phyloP scores from a whole-genome alignment of 202 grass and related monocot species.

The Zizania palustris region DNA sequence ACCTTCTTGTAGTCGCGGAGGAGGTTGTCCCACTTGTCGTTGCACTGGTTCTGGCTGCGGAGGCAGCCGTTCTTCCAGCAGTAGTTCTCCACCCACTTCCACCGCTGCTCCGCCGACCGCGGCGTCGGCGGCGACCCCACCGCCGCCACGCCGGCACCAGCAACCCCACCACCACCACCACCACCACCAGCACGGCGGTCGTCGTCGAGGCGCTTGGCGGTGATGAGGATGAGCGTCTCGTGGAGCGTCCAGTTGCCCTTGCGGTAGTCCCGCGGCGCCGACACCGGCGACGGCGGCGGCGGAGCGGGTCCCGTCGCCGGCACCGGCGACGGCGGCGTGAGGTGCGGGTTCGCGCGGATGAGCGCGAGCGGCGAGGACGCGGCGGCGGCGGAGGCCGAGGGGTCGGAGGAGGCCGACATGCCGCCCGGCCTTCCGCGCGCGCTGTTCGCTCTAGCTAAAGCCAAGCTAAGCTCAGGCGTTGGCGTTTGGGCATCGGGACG shows the following conservation, averaged over 20 bases:
- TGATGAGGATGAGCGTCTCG: slow-evolving; percentile 95
- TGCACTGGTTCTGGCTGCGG: slow-evolving; percentile 99
- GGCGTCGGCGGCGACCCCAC: slow-evolving; percentile 40
- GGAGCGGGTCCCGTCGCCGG: slow-evolving; percentile 39
- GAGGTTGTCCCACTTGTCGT: slow-evolving; percentile 99
- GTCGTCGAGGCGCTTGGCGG: slow-evolving; percentile 89
- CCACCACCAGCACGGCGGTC: slow-evolving; percentile 62
- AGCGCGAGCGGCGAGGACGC: slow-evolving; percentile 34
- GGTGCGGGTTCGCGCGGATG: slow-evolving; percentile 50
- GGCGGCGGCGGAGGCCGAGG: slow-evolving; percentile 41
- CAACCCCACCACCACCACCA: neutral
- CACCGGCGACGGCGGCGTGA: slow-evolving; percentile 39
- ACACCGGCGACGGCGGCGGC: slow-evolving; percentile 37
- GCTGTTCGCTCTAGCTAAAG: neutral
- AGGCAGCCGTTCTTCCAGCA: slow-evolving; percentile 93
- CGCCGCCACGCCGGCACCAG: neutral
- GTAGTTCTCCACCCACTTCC: slow-evolving; percentile 99
- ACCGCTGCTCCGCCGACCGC: slow-evolving; percentile 82
- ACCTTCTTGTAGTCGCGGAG: slow-evolving; percentile 99
- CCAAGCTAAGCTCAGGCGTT: neutral
- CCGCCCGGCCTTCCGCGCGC: neutral
- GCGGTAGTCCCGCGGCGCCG: slow-evolving; percentile 69
- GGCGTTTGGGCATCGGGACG: slow-evolving; percentile 19
- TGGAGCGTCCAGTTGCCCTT: slow-evolving; percentile 99
- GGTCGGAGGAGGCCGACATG: slow-evolving; percentile 46